A percentile compares a stretch with the other conserved stretches of the same genome.
phyloP scores from a whole-genome alignment of 164 flowering plant species.

The Cinnamomum chago region DNA sequence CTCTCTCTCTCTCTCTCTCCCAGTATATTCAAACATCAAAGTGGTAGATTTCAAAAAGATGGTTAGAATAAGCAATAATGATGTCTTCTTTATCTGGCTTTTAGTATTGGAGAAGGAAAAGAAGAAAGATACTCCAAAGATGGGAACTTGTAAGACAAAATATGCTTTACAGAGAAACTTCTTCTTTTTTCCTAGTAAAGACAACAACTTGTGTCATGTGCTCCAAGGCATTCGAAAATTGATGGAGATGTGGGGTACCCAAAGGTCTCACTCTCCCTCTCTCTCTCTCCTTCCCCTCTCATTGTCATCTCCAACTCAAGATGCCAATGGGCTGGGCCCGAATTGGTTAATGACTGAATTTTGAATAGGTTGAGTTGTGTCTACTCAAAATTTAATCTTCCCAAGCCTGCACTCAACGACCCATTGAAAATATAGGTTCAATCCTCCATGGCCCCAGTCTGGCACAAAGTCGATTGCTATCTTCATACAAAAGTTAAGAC shows the following conservation, averaged over 20 bases:
- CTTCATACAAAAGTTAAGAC: no score
- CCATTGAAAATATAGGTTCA: no score
- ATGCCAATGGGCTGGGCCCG: no score
- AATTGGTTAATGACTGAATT: no score
- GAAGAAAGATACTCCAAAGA: conserved; percentile 13
- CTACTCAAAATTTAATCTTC: no score
- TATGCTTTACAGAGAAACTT: conserved; percentile 25
- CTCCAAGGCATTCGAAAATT: conserved; percentile 17
- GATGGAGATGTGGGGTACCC: conserved; percentile 15
- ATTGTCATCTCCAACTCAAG: no score
- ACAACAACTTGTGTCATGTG: conserved; percentile 24
- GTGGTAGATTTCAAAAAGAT: conserved; percentile 11
- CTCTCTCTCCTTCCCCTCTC: background rate
- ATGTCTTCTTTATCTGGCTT: background rate
- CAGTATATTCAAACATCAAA: conserved; percentile 16
- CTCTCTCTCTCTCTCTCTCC: background rate
- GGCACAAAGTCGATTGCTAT: no score
- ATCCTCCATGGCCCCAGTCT: no score
- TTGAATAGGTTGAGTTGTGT: no score
- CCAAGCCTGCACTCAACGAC: no score
- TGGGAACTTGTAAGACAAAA: conserved; percentile 25
- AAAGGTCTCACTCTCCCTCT: conserved; percentile 5
- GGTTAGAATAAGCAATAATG: conserved; percentile 8
- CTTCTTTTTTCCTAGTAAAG: conserved; percentile 18
- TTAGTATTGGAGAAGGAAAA: conserved; percentile 12